Evolutionary conservation across 2,329 filamentous ascomycete species (phyloP).

Genomic region (Verticillium nonalfalfae): DNA sequence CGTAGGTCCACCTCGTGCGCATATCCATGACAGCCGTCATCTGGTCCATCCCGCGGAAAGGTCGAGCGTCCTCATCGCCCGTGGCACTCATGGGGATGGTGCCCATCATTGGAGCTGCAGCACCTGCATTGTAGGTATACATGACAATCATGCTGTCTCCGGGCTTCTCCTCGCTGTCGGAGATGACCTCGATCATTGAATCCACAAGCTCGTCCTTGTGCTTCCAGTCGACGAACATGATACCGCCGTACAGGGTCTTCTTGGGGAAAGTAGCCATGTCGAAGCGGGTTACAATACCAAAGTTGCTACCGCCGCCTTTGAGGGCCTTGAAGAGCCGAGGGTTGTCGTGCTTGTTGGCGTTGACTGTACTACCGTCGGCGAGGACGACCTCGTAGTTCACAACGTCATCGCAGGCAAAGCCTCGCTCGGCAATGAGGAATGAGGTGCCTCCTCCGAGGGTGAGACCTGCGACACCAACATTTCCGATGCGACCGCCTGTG

Average conservation of each 20-base stretch:
- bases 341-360: slow-evolving; percentile 26
- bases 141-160: neutral
- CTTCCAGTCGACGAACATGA: slow-evolving; percentile 19
- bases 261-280: slow-evolving; percentile 13
- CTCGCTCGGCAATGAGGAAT: slow-evolving; percentile 15
- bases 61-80: slow-evolving; percentile 1
- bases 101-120: neutral
- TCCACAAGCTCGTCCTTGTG: slow-evolving; percentile 12
- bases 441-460: slow-evolving; percentile 23
- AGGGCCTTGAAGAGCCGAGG: slow-evolving; percentile 39
- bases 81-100: slow-evolving; percentile 4
- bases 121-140: neutral
- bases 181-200: neutral
- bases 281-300: slow-evolving; percentile 27
- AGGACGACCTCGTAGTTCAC: slow-evolving; percentile 38
- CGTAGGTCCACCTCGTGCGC: slow-evolving; percentile 1
- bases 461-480: slow-evolving; percentile 18
- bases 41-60: slow-evolving; percentile 1
- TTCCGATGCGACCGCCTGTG: slow-evolving; percentile 15
- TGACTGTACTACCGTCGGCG: slow-evolving; percentile 31
- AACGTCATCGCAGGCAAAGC: slow-evolving; percentile 36
- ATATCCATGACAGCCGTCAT: slow-evolving; percentile 3
- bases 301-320: slow-evolving; percentile 40
- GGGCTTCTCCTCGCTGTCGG: neutral
- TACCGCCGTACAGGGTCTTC: slow-evolving; percentile 1